These are phyloP conservation scores for Russula sp. DNA, from an alignment of 768 basidiomycete species.

Conservation along the genomic window DNA sequence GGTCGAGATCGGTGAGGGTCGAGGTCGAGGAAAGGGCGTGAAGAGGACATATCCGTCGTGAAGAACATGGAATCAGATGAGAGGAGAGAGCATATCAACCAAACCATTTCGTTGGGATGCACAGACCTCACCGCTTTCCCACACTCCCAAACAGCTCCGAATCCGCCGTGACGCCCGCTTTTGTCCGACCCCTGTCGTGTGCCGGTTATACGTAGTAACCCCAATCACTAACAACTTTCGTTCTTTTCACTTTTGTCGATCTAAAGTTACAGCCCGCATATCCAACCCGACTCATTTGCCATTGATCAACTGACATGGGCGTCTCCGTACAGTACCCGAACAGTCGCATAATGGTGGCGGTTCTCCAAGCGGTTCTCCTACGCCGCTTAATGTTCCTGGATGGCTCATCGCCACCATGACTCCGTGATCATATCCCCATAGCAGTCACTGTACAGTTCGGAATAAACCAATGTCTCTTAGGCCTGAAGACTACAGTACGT, in stretches of 20 bases:
- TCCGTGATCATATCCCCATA: neutral
- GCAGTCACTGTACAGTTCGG: no score
- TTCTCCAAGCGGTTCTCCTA: no score
- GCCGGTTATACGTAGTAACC: no score
- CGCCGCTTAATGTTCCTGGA: no score
- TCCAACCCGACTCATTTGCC: neutral
- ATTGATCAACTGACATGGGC: neutral
- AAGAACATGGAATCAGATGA: neutral
- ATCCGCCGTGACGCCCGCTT: neutral
- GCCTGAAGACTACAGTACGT: no score
- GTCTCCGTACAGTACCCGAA: neutral
- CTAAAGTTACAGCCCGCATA: neutral
- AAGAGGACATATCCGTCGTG: conserved; percentile 3
- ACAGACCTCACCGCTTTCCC: neutral
- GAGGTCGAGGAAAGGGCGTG: conserved; percentile 1
- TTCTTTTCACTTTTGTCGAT: neutral
- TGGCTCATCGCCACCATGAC: neutral
- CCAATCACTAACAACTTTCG: neutral
- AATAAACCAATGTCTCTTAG: neutral
- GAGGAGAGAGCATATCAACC: neutral
- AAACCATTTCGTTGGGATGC: no score
- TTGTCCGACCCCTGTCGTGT: no score
- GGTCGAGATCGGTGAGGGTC: conserved; percentile 9
- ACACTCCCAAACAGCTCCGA: neutral
- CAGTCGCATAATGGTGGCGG: no score